A percentile compares a stretch with the other conserved stretches of the same genome.
phyloP scores from a whole-genome alignment of 257 asterid genomes.

The Striga asiatica region DNA sequence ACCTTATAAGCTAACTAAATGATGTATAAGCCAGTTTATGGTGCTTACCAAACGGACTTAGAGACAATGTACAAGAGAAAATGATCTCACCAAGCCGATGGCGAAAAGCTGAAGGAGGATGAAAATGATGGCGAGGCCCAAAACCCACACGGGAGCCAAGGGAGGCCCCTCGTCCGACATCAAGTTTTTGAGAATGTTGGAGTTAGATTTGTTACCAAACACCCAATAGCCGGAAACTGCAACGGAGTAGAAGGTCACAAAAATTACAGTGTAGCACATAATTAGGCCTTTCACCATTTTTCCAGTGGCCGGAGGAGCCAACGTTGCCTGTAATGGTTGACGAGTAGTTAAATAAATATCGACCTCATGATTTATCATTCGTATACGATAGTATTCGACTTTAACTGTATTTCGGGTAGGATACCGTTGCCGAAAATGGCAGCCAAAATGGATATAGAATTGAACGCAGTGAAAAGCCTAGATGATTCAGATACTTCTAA shows the following conservation, averaged over 20 bases:
- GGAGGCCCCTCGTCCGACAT: constrained; percentile 73
- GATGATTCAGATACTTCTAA: constrained; percentile 50
- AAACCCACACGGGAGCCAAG: constrained; percentile 38
- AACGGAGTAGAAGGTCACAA: constrained; percentile 76
- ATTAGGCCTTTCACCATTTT: constrained; percentile 90
- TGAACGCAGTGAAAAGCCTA: constrained; percentile 61
- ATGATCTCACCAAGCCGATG: constrained; percentile 61
- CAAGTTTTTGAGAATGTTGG: constrained; percentile 70
- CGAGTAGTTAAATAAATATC: no score
- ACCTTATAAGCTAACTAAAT: no score
- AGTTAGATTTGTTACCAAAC: constrained; percentile 69
- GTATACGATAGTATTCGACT: no score
- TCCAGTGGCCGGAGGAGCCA: constrained; percentile 92
- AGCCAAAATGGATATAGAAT: constrained; percentile 89
- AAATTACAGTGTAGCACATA: constrained; percentile 81
- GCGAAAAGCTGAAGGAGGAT: constrained; percentile 74
- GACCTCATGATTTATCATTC: no score
- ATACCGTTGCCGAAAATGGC: constrained; percentile 93
- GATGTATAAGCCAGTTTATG: no score
- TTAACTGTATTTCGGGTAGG: constrained; percentile 88
- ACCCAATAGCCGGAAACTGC: constrained; percentile 91
- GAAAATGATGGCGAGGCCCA: constrained; percentile 51
- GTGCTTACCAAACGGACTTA: no score
- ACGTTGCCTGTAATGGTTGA: constrained; percentile 94
- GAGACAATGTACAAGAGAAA: no score